Evolutionary conservation across 2,329 filamentous ascomycete species (phyloP).

Genomic region (Epicoccum nigrum): DNA sequence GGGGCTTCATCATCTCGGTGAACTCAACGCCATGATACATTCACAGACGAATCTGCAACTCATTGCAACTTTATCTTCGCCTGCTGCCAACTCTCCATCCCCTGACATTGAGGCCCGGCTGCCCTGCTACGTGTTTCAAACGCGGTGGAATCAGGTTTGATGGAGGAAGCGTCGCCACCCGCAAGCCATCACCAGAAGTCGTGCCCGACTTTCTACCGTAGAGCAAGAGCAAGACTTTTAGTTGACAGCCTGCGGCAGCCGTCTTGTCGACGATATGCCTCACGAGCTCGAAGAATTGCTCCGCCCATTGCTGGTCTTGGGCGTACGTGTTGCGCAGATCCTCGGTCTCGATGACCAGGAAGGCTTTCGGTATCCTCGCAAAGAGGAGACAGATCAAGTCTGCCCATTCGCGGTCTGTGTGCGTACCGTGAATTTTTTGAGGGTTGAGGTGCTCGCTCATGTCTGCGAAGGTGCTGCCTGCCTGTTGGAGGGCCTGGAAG

Average conservation of each 20-base stretch:
- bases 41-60: background rate
- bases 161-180: background rate
- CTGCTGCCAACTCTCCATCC: background rate
- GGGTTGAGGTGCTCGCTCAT: slow-evolving; percentile 15
- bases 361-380: slow-evolving; percentile 9
- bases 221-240: background rate
- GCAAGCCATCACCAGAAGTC: background rate
- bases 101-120: background rate
- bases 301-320: slow-evolving; percentile 6
- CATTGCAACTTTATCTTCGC: background rate
- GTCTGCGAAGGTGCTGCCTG: background rate
- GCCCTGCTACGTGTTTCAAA: background rate
- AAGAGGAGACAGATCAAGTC: slow-evolving; percentile 16
- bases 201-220: background rate
- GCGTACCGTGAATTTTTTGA: slow-evolving; percentile 4
- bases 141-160: background rate
- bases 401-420: slow-evolving; percentile 17
- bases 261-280: background rate
- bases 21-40: no score
- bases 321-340: slow-evolving; percentile 1
- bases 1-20: no score
- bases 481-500: slow-evolving; percentile 8
- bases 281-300: background rate
- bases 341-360: slow-evolving; percentile 13
- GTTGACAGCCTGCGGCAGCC: background rate